phyloP scores from a whole-genome alignment of 768 basidiomycete species.

The Leccinum olivaceopallidum region DNA sequence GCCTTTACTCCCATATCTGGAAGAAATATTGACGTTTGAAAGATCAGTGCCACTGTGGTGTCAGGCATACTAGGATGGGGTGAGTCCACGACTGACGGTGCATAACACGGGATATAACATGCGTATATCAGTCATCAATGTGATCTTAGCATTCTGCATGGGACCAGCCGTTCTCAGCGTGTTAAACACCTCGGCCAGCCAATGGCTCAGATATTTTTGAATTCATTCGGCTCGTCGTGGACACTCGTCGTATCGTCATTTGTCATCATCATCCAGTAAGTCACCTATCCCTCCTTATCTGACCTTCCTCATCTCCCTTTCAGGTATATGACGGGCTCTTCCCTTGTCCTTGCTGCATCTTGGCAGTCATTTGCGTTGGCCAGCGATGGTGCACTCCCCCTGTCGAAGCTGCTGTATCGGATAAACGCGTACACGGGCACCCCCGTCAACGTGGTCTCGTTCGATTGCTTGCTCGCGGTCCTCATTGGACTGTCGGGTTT shows the following conservation, averaged over 20 bases:
- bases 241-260: slow-evolving; percentile 53
- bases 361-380: slow-evolving; percentile 57
- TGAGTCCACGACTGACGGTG: slow-evolving; percentile 15
- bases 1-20: not conserved
- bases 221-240: slow-evolving; percentile 41
- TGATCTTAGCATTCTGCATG: slow-evolving; percentile 57
- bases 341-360: slow-evolving; percentile 45
- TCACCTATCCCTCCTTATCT: not conserved
- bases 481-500: slow-evolving; percentile 53
- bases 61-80: slow-evolving; percentile 48
- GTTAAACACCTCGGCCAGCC: slow-evolving; percentile 38
- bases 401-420: slow-evolving; percentile 50
- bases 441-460: slow-evolving; percentile 61
- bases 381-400: slow-evolving; percentile 61
- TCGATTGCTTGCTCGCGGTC: slow-evolving; percentile 41
- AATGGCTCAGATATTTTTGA: slow-evolving; percentile 37
- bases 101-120: not conserved
- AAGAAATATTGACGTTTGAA: not conserved
- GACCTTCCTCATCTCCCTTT: not conserved
- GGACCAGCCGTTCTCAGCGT: slow-evolving; percentile 45
- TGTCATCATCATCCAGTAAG: slow-evolving; percentile 48
- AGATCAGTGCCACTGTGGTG: slow-evolving; percentile 40
- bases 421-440: slow-evolving; percentile 57
- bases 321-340: slow-evolving; percentile 48
- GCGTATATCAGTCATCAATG: slow-evolving; percentile 43